A percentile compares a stretch with the other conserved stretches of the same genome.
These are phyloP conservation scores for Paxillus rubicundulus DNA, from an alignment of 768 basidiomycete species.

Conservation along the genomic window DNA sequence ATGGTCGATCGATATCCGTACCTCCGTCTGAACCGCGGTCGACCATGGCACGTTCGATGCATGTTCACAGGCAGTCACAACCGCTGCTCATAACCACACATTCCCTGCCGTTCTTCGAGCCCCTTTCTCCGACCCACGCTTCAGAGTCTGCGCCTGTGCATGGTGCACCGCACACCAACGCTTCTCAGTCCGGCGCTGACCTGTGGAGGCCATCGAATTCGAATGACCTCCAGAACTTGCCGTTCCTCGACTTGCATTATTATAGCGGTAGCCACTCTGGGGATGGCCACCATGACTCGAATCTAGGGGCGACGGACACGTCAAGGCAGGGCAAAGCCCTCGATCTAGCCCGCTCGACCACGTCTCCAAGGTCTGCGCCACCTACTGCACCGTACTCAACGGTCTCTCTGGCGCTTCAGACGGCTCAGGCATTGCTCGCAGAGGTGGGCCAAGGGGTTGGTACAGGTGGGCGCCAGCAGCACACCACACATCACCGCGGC, in stretches of 20 bases:
- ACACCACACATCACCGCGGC: slow-evolving; percentile 44
- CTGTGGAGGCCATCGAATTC: slow-evolving; percentile 31
- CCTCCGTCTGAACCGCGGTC: slow-evolving; percentile 57
- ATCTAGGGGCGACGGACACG: slow-evolving; percentile 21
- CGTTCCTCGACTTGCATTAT: slow-evolving; percentile 76
- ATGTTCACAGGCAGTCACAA: slow-evolving; percentile 33
- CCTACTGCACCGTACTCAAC: slow-evolving; percentile 22
- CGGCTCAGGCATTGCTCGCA: slow-evolving; percentile 30
- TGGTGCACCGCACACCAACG: slow-evolving; percentile 13
- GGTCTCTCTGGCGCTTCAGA: slow-evolving; percentile 32
- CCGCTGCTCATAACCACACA: slow-evolving; percentile 38
- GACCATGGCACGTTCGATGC: slow-evolving; percentile 34
- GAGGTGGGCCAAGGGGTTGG: slow-evolving; percentile 15
- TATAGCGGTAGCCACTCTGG: slow-evolving; percentile 38
- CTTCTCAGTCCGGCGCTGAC: slow-evolving; percentile 17
- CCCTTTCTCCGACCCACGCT: slow-evolving; percentile 21
- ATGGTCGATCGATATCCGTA: slow-evolving; percentile 54
- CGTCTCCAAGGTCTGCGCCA: slow-evolving; percentile 29
- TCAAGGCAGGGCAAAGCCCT: slow-evolving; percentile 48
- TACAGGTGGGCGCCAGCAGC: slow-evolving; percentile 14
- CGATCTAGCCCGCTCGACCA: slow-evolving; percentile 44
- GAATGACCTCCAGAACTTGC: slow-evolving; percentile 46
- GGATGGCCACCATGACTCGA: slow-evolving; percentile 27
- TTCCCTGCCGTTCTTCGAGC: slow-evolving; percentile 31
- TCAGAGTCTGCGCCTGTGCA: slow-evolving; percentile 23